These are phyloP conservation scores for Carallia pectinifolia DNA, from an alignment of 345 rosid genomes.

Conservation along the genomic window DNA sequence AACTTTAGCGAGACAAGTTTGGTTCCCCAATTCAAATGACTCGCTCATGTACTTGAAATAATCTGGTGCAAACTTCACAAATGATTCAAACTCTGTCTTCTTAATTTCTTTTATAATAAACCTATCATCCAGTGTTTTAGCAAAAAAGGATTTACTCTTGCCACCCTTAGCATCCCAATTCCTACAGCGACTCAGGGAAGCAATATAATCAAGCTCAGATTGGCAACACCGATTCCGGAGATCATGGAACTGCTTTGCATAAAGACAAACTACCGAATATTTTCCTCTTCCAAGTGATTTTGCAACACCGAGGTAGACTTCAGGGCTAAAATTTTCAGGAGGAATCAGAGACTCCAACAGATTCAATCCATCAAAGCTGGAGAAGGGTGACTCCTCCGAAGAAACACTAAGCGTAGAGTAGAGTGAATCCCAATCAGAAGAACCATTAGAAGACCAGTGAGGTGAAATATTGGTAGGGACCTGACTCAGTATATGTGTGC, in stretches of 20 bases:
- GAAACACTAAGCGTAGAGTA: constrained; percentile 35
- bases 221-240: constrained; percentile 64
- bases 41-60: constrained; percentile 83
- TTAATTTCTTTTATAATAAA: constrained; percentile 91
- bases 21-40: constrained; percentile 70
- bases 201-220: constrained; percentile 79
- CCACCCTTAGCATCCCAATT: constrained; percentile 99
- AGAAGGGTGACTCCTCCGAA: constrained; percentile 51
- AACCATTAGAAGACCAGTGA: constrained; percentile 54
- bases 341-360: constrained; percentile 60
- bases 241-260: constrained; percentile 70
- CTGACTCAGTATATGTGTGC: constrained; percentile 27
- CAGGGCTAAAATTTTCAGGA: constrained; percentile 45
- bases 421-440: constrained; percentile 50
- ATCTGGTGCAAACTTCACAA: constrained; percentile 71
- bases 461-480: constrained; percentile 41
- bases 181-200: constrained; percentile 83
- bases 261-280: constrained; percentile 73
- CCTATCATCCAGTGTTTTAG: constrained; percentile 85
- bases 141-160: constrained; percentile 83
- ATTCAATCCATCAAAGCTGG: constrained; percentile 73
- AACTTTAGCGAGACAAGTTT: constrained; percentile 94
- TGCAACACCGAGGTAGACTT: constrained; percentile 59
- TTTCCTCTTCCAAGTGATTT: constrained; percentile 70
- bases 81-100: constrained; percentile 89